Conservation (phyloP, 176 grass and related monocot genomes). For the Microstegium vimineum region DNA sequence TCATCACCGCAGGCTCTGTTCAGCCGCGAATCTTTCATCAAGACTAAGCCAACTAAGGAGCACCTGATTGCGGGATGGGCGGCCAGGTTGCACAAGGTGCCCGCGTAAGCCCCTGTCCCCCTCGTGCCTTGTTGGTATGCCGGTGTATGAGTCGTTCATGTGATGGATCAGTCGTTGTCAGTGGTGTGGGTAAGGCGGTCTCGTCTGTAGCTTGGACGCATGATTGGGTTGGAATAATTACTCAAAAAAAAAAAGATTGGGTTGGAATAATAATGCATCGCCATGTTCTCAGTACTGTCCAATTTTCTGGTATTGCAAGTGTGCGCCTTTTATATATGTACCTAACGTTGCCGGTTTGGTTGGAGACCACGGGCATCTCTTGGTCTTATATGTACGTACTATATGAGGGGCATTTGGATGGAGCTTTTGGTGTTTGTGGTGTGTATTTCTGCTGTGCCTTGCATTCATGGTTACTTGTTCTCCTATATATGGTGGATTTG, state of each 20-base stretch:
- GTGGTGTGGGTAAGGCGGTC: not conserved
- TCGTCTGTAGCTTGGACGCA: not conserved
- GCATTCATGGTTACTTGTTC: no score
- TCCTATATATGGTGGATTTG: no score
- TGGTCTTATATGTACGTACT: no score
- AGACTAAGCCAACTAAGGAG: slow-evolving; percentile 76
- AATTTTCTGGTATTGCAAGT: not conserved
- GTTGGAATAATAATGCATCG: not conserved
- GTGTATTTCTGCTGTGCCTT: no score
- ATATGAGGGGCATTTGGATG: no score
- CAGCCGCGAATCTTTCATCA: slow-evolving; percentile 63
- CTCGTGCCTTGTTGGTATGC: not conserved
- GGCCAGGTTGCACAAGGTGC: slow-evolving; percentile 39
- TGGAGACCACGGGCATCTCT: not conserved
- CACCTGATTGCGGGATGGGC: slow-evolving; percentile 75
- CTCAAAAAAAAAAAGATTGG: no score
- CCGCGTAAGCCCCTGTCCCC: not conserved
- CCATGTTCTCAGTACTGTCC: no score
- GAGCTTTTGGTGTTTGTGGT: no score
- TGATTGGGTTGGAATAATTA: not conserved
- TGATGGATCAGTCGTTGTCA: not conserved
- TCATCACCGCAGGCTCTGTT: slow-evolving; percentile 55
- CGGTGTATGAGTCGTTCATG: not conserved
- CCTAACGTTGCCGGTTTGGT: not conserved
- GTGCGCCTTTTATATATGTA: not conserved